Evolutionary conservation across 1,284 basidiomycete genomes (phyloP), one percentile per base, ranked within the genome.

Genomic region (Fomitopsis palustris): DNA sequence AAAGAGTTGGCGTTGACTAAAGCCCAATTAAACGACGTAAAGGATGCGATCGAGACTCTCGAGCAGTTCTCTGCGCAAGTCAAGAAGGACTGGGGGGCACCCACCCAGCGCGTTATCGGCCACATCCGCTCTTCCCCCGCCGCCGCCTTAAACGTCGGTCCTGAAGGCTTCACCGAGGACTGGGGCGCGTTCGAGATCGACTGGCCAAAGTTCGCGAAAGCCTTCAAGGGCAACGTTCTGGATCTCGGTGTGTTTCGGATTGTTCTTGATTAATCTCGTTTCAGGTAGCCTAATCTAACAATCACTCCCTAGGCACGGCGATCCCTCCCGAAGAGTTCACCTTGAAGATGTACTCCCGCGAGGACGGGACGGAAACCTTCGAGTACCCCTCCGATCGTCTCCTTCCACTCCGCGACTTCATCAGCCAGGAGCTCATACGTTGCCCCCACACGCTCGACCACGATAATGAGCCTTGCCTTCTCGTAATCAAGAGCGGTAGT

Each of bases 401-500:
- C 7, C 67, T 76, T 56, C 59, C 57, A 38, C 66, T 74, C 56
- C 16, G 8, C 6, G 74, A 62, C 60, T 39, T 59, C 19, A 58
- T 72, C 59, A 53, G 61, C 35, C 67, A 74, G 23, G 67, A 68
- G 3, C 31, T 59, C 27, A 67, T 78, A 62, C 65, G 58, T 62
- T 29, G 59, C 21, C 74, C 74, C 39, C 61, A 58, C 53, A 65
- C 62, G 61, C 35, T 56, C 23, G 74, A 74, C 60, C 5, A 27
- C 8, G 56, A 72, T 51, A 58, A 61, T 51, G 62, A 71, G 47
- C 38, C 54, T 17, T 73, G 64, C 60, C 53, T 75, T 10, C 35
- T 73, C 33, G 76, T 77, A 23, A 29, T 76, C 54, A 76, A 78
- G 70, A 63, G 58, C 55, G 73, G 75, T 45, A 55, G 56, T 39